These are phyloP conservation scores for Suillus bovinus DNA, from an alignment of 768 basidiomycete genomes.

Conservation along the genomic window DNA sequence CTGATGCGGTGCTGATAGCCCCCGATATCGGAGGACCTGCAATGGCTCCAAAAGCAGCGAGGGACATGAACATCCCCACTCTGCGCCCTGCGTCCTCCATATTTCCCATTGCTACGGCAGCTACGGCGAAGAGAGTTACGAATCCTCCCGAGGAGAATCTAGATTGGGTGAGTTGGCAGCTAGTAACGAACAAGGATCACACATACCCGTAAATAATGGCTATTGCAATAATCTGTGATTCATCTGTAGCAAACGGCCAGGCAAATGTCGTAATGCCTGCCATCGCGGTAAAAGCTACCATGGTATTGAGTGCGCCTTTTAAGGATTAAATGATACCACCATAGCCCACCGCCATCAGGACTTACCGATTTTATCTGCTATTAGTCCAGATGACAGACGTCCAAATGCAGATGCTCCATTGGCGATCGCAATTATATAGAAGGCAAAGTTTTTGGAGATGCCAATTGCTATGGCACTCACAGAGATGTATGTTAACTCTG, in stretches of 20 bases:
- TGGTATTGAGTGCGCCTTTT: slow-evolving; percentile 65
- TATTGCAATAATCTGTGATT: slow-evolving; percentile 49
- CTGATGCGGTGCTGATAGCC: slow-evolving; percentile 55
- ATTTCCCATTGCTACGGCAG: slow-evolving; percentile 55
- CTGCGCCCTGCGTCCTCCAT: slow-evolving; percentile 60
- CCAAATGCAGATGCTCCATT: slow-evolving; percentile 69
- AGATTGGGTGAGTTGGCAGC: neutral
- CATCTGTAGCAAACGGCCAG: slow-evolving; percentile 64
- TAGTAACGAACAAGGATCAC: slow-evolving; percentile 16
- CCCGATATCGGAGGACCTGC: slow-evolving; percentile 76
- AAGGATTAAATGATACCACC: neutral
- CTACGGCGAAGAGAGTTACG: slow-evolving; percentile 54
- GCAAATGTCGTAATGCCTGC: slow-evolving; percentile 61
- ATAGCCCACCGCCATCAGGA: neutral
- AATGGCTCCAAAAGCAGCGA: slow-evolving; percentile 63
- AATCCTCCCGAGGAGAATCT: slow-evolving; percentile 66
- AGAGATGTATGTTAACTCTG: slow-evolving; percentile 70
- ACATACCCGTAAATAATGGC: slow-evolving; percentile 63
- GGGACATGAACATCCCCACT: slow-evolving; percentile 62
- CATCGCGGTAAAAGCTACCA: slow-evolving; percentile 59
- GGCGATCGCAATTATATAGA: slow-evolving; percentile 67
- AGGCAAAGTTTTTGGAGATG: slow-evolving; percentile 49
- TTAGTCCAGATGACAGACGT: slow-evolving; percentile 51
- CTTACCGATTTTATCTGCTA: slow-evolving; percentile 57
- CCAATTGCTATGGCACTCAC: slow-evolving; percentile 54